phyloP scores from a whole-genome alignment of 1,139 yeast species.

The Zygosaccharomyces sapae region DNA sequence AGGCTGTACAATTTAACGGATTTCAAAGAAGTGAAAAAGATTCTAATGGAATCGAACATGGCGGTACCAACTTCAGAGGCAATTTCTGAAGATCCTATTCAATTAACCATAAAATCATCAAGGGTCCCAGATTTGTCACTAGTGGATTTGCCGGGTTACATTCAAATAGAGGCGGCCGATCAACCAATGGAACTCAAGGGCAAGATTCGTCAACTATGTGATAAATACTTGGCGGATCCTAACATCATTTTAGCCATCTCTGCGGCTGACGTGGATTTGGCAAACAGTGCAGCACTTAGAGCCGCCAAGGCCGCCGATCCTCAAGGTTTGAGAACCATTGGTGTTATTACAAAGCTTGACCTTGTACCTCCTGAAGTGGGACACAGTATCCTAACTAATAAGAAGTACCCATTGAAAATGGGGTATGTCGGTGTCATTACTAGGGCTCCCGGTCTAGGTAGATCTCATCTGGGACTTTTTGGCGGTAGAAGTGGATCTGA shows the following conservation, averaged over 20 bases:
- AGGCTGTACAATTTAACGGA: conserved; percentile 78
- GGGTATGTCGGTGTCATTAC: conserved; percentile 98
- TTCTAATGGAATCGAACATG: conserved; percentile 80
- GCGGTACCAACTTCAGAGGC: conserved; percentile 86
- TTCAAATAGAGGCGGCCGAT: conserved; percentile 94
- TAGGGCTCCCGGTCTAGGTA: conserved; percentile 49
- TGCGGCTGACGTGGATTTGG: conserved; percentile 97
- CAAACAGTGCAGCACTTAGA: conserved; percentile 88
- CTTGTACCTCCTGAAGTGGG: conserved; percentile 77
- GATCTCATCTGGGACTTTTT: conserved; percentile 19
- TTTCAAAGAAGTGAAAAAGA: conserved; percentile 80
- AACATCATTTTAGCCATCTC: conserved; percentile 93
- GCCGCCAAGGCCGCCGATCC: conserved; percentile 96
- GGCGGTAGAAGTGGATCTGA: conserved; percentile 29
- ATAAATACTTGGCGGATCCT: conserved; percentile 81
- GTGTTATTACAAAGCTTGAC: conserved; percentile 91
- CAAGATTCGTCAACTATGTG: conserved; percentile 75
- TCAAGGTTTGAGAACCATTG: conserved; percentile 89
- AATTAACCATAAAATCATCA: conserved; percentile 84
- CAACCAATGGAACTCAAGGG: conserved; percentile 82
- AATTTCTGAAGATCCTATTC: conserved; percentile 87
- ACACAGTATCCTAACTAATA: conserved; percentile 61
- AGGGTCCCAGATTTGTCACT: conserved; percentile 88
- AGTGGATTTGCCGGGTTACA: conserved; percentile 96
- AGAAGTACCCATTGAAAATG: conserved; percentile 84